Base-by-base conservation (phyloP, 2,329 filamentous ascomycete species). In the Colletotrichum musicola region DNA sequence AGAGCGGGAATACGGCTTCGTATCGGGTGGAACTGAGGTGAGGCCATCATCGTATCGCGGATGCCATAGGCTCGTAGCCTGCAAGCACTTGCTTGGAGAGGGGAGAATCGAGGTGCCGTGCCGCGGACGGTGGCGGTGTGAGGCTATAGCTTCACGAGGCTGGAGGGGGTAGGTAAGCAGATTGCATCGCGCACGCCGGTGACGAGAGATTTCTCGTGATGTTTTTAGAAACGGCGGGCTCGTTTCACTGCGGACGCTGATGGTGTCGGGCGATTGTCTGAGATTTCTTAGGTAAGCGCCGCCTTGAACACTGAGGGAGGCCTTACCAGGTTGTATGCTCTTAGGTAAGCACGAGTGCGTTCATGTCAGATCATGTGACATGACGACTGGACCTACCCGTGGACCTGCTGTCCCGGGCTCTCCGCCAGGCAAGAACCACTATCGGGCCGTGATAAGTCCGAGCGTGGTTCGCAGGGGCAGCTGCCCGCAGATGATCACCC, bases 191-290 rank as follows among this genome's bases (percentile, higher is more conserved):
- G 49, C 7, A 40, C 20, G 59, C 16, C n/a, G 30, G 30, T 35
- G 30, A 35, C 10, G 30, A 10, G 7, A 2, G 6, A 35, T 35
- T 35, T 35, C 30, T 35, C 30, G 30, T 35, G 30, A 35, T 35
- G 30, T 35, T 35, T 22, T 35, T 35, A 56, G 62, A 65, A 66
- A 69, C 66, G 9, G 44, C 35, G 16, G 62, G 66, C 22, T 25
- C 50, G 65, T 65, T 65, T 68, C 65, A 50, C 58, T 60, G 5
- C 13, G 42, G 46, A 30, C 20, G 20, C 47, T 64, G 56, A 16
- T 22, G 20, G 44, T 56, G 64, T 46, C 46, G 50, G 54, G 58
- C 40, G 40, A 51, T 13, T 35, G 64, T 59, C 64, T 64, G n/a
- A n/a, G 27, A 22, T 49, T 9, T 49, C n/a, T 40, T 59, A 59